Evolutionary conservation across 371 early-diverging fungal genomes (phyloP), one percentile per base, ranked within the genome.

Genomic region (Sporodiniella umbellata): DNA sequence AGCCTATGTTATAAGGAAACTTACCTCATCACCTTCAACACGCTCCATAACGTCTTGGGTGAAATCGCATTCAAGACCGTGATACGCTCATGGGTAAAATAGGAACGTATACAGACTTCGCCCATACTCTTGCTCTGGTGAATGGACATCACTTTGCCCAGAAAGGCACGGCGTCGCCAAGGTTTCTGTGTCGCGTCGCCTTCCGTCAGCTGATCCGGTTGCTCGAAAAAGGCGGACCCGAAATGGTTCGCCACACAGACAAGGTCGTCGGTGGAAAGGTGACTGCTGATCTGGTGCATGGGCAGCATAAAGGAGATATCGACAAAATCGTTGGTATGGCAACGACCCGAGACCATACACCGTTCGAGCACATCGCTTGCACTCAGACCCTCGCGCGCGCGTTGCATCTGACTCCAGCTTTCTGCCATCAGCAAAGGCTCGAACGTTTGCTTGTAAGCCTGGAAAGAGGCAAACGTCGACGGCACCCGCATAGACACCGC

Each of bases 401-500:
- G 78, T 51, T 81, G 61, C 22, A 95, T 57, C 53, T 92, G 91
- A 55, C 83, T 75, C 94, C 94, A 94, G 40, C 86, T 79, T 64
- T 97, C 98, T 7, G 92, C 60, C 14, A 94, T 51, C 35, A 94
- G 46, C 35, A 97, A 58, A 0, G 95, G 95, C 62, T 94, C 93
- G 58, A 95, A 90, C 1, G 70, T 60, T 8, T 53, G 43, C 4
- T 64, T 58, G 57, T 96, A 97, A 35, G 85, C 80, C 8, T 73
- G 56, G 22, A 75, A 76, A 17, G 71, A 63, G 0, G 64, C 50
- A 48, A 91, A 96, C 1, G 31, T 53, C 8, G 82, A 65, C 0
- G 86, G 85, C 2, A 96, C 78, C 2, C 35, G 14, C 5, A 50
- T 67, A 18, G 72, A 71, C 25, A 53, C 44, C 1, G 40, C 39